Percentiles rank a stretch among this genome's conserved stretches.
Evolutionary conservation across 768 basidiomycete genomes (phyloP).

Genomic region (Termitomyces bulborhizus): DNA sequence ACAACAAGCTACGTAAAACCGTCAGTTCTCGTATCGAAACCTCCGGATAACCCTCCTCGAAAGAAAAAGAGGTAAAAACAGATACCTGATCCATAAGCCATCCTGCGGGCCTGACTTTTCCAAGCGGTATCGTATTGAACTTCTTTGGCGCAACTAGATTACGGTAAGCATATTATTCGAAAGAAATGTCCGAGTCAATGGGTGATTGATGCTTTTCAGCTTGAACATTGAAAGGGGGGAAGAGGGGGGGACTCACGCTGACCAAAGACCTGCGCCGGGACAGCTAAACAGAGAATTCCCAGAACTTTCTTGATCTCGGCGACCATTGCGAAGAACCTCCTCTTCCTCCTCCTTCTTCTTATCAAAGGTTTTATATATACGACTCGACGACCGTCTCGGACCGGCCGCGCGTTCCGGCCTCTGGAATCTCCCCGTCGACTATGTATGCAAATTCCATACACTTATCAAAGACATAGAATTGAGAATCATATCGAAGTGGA

Average conservation of each 20-base stretch:
- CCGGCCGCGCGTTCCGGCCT: too few relatives aligned
- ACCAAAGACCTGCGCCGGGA: slow-evolving; percentile 9
- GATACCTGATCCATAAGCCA: slow-evolving; percentile 38
- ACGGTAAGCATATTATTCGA: not conserved
- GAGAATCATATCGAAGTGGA: too few relatives aligned
- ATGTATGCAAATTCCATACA: too few relatives aligned
- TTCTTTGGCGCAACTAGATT: slow-evolving; percentile 35
- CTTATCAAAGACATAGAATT: too few relatives aligned
- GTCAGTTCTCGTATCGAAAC: not conserved
- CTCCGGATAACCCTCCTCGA: not conserved
- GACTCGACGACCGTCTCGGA: too few relatives aligned
- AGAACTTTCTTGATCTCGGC: not conserved
- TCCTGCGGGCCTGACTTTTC: slow-evolving; percentile 31
- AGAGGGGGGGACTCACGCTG: slow-evolving; percentile 17
- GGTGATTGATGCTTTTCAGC: too few relatives aligned
- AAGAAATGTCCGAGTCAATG: not conserved
- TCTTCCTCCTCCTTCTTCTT: not conserved
- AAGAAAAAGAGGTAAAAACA: not conserved
- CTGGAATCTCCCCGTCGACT: too few relatives aligned
- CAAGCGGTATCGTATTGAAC: slow-evolving; percentile 33
- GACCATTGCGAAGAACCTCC: not conserved
- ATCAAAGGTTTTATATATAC: not conserved
- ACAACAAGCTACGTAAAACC: slow-evolving; percentile 26
- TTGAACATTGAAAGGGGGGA: too few relatives aligned
- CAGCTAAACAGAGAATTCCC: slow-evolving; percentile 2